phyloP scores from a whole-genome alignment of 176 grass and related monocot species.

The Aechmea fasciata region DNA sequence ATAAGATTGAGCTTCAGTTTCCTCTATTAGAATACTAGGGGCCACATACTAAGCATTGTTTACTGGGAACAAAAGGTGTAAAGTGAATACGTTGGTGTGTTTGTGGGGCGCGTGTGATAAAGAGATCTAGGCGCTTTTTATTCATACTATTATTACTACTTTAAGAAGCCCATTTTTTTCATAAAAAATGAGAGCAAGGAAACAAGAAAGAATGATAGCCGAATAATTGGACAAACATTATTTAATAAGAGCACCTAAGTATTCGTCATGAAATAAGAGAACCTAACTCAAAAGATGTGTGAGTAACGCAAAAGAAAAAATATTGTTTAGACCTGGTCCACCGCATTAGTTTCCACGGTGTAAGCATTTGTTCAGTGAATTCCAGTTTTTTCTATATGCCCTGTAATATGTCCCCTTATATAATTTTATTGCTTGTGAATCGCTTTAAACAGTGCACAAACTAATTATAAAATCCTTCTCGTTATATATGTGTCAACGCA shows the following conservation, averaged over 20 bases:
- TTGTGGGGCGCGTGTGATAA: slow-evolving; percentile 19
- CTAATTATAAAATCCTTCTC: too few relatives aligned
- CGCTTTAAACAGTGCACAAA: too few relatives aligned
- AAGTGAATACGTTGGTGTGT: slow-evolving; percentile 3
- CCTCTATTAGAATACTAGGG: neutral
- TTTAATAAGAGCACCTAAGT: neutral
- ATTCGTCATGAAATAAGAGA: neutral
- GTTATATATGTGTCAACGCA: too few relatives aligned
- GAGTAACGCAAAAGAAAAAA: neutral
- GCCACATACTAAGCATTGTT: neutral
- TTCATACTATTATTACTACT: slow-evolving; percentile 1
- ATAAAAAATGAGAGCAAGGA: neutral
- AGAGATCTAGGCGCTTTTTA: neutral
- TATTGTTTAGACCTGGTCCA: too few relatives aligned
- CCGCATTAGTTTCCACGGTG: too few relatives aligned
- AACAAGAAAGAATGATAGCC: neutral
- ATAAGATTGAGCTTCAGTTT: neutral
- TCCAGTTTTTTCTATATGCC: too few relatives aligned
- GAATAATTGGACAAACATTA: neutral
- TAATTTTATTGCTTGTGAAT: too few relatives aligned
- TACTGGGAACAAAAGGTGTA: neutral
- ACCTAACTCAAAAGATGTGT: neutral
- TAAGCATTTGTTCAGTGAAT: too few relatives aligned
- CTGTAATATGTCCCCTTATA: too few relatives aligned
- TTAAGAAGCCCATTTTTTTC: neutral